These are phyloP conservation scores for Microthlaspi erraticum DNA, from an alignment of 345 rosid genomes.

Conservation along the genomic window DNA sequence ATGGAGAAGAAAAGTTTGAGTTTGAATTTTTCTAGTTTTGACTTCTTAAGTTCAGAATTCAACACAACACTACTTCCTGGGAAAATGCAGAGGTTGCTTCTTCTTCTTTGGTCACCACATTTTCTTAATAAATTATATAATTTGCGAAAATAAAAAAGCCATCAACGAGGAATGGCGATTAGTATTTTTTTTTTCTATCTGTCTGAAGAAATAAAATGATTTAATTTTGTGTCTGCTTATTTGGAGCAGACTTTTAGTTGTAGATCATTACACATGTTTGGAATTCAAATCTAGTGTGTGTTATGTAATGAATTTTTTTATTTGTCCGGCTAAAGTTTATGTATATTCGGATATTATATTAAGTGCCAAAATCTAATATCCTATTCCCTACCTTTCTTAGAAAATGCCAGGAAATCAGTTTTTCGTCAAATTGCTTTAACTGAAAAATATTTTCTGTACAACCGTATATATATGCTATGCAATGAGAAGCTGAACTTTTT, in stretches of 20 bases:
- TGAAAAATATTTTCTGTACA: too few relatives aligned
- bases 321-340: background rate
- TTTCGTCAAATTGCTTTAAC: too few relatives aligned
- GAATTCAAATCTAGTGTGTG: background rate
- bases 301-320: background rate
- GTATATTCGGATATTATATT: background rate
- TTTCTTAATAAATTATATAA: background rate
- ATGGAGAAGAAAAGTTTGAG: conserved; percentile 33
- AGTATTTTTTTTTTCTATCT: background rate
- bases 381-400: background rate
- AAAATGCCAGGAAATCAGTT: too few relatives aligned
- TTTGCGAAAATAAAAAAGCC: conserved; percentile 25
- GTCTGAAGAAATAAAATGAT: background rate
- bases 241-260: conserved; percentile 39
- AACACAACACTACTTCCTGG: conserved; percentile 30
- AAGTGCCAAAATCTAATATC: background rate
- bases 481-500: too few relatives aligned
- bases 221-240: background rate
- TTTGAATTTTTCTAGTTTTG: conserved; percentile 21
- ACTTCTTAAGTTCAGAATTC: conserved; percentile 37
- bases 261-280: background rate
- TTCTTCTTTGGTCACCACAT: conserved; percentile 24
- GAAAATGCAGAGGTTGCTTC: conserved; percentile 41
- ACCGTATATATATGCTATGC: too few relatives aligned
- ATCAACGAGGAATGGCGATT: conserved; percentile 33